Evolutionary conservation across 2,329 filamentous ascomycete genomes (phyloP).

Genomic region (Scedosporium minutisporum): DNA sequence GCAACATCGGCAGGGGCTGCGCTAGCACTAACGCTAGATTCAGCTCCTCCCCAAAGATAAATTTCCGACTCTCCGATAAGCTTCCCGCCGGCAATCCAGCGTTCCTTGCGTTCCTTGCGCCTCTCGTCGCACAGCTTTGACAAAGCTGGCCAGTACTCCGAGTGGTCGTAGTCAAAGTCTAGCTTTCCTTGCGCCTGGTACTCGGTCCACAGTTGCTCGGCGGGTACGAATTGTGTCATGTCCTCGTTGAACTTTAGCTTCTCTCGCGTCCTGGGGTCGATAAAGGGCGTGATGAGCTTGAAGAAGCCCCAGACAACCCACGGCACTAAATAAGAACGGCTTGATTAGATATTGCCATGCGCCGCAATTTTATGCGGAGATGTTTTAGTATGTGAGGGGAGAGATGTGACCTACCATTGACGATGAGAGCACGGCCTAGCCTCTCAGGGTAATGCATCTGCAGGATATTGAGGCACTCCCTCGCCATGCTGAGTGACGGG

Average conservation of each 20-base stretch:
- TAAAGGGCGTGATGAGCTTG: slow-evolving; percentile 91
- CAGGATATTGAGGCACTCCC: slow-evolving; percentile 79
- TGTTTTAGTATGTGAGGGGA: background rate
- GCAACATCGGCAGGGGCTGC: background rate
- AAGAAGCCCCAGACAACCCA: slow-evolving; percentile 92
- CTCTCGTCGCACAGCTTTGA: slow-evolving; percentile 59
- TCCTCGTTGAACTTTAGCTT: slow-evolving; percentile 99
- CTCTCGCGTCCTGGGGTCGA: slow-evolving; percentile 84
- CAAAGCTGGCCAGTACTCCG: slow-evolving; percentile 79
- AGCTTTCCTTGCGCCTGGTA: slow-evolving; percentile 61
- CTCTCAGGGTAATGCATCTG: slow-evolving; percentile 95
- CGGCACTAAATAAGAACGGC: slow-evolving; percentile 48
- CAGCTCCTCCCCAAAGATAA: slow-evolving; percentile 59
- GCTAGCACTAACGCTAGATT: background rate
- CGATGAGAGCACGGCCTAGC: slow-evolving; percentile 77
- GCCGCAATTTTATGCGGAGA: slow-evolving; percentile 7
- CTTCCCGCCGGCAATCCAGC: slow-evolving; percentile 76
- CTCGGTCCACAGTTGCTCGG: slow-evolving; percentile 70
- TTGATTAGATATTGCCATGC: background rate
- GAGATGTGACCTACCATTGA: slow-evolving; percentile 56
- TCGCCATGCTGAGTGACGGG: slow-evolving; percentile 65
- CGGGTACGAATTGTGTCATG: slow-evolving; percentile 70
- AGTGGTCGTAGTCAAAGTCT: slow-evolving; percentile 86
- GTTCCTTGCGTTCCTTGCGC: slow-evolving; percentile 49
- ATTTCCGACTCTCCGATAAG: slow-evolving; percentile 77